A percentile compares a stretch with the other conserved stretches of the same genome.
Evolutionary conservation across 108 stramenopile species (phyloP).

Genomic region (Licmophora abbreviata): DNA sequence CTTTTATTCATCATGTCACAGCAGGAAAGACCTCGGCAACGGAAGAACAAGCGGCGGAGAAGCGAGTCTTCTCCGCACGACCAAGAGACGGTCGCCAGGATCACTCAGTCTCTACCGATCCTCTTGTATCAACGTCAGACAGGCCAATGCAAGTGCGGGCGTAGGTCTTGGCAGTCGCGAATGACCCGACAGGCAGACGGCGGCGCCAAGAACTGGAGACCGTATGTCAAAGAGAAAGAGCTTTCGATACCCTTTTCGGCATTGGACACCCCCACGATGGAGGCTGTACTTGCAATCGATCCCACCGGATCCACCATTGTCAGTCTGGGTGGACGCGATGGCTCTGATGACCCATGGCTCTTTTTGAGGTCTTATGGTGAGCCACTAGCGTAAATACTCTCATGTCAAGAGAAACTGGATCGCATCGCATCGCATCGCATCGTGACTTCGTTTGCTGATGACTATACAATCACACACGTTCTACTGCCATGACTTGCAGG

Average conservation of each 20-base stretch:
- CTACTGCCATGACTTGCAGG: not conserved
- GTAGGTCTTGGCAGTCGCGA: no score
- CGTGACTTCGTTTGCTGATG: not conserved
- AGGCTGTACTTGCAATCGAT: constrained; percentile 33
- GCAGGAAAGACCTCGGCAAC: no score
- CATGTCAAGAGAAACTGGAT: not conserved
- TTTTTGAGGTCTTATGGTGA: constrained; percentile 23
- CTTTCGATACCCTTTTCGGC: constrained; percentile 25
- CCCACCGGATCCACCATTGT: constrained; percentile 22
- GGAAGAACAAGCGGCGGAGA: no score
- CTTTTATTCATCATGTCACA: no score
- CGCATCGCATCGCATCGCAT: not conserved
- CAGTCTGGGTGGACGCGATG: constrained; percentile 12
- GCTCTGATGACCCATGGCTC: constrained; percentile 1
- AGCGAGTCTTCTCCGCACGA: no score
- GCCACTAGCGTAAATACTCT: constrained; percentile 5
- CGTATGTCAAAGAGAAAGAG: constrained; percentile 5
- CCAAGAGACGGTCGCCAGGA: no score
- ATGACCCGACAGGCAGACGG: not conserved
- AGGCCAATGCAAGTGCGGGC: no score
- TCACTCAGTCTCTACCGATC: no score
- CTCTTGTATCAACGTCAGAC: no score
- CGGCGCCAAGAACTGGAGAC: constrained; percentile 12
- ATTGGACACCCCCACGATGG: constrained; percentile 20
- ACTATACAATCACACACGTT: not conserved